Evolutionary conservation across 2,329 filamentous ascomycete species (phyloP).

Genomic region (Aureobasidium sp.): DNA sequence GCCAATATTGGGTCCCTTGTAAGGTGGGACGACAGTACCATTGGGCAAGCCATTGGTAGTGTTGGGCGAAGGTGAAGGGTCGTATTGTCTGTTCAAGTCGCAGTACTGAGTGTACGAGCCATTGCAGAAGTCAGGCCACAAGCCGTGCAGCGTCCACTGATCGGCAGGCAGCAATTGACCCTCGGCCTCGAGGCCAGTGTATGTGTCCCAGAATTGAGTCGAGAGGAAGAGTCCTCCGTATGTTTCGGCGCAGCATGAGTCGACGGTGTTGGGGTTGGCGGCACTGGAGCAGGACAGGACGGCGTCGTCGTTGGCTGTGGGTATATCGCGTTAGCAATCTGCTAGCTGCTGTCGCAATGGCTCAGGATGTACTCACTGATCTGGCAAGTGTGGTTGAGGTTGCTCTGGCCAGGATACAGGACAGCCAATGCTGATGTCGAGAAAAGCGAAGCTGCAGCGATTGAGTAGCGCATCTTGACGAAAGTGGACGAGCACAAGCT

Average conservation of each 20-base stretch:
- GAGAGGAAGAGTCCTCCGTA: conserved; percentile 53
- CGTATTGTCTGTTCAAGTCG: conserved; percentile 56
- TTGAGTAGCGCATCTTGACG: background rate
- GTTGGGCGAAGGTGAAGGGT: conserved; percentile 49
- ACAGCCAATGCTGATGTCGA: conserved; percentile 24
- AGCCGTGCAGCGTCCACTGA: conserved; percentile 52
- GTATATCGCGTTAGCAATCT: conserved; percentile 14
- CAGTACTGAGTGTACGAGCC: conserved; percentile 60
- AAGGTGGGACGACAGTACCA: conserved; percentile 47
- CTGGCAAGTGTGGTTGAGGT: conserved; percentile 49
- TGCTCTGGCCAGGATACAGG: conserved; percentile 38
- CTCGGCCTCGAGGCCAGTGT: conserved; percentile 50
- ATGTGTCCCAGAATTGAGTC: conserved; percentile 59
- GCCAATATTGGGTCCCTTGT: conserved; percentile 49
- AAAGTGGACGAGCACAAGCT: background rate
- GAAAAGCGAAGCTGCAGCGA: conserved; percentile 6
- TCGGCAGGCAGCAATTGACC: conserved; percentile 51
- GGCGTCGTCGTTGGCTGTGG: conserved; percentile 13
- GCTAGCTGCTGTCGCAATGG: conserved; percentile 13
- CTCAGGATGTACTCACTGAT: conserved; percentile 30
- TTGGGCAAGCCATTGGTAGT: conserved; percentile 50
- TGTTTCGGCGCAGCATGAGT: conserved; percentile 58
- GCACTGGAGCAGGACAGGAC: conserved; percentile 42
- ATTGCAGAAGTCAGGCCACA: conserved; percentile 49
- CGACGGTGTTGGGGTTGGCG: conserved; percentile 36